Conservation (phyloP, 78 protist genomes). For the Cavenderia fasciculata region DNA sequence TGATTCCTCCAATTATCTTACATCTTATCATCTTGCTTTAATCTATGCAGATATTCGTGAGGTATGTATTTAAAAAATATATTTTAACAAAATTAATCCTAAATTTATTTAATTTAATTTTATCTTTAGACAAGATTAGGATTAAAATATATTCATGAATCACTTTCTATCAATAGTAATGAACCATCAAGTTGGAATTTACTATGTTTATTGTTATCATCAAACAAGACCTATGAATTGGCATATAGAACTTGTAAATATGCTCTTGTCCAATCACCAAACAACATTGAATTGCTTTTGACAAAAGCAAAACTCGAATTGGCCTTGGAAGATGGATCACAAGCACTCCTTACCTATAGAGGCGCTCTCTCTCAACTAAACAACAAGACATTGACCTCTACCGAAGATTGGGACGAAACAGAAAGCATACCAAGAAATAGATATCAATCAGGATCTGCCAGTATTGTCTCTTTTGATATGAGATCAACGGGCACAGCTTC, state of each 20-base stretch:
- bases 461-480: slow-evolving; percentile 60
- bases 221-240: slow-evolving; percentile 56
- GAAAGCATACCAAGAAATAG: slow-evolving; percentile 30
- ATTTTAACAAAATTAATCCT: background rate
- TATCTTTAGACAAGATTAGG: slow-evolving; percentile 14
- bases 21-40: slow-evolving; percentile 46
- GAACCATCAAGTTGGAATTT: slow-evolving; percentile 57
- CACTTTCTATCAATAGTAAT: slow-evolving; percentile 32
- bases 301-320: slow-evolving; percentile 66
- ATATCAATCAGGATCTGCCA: slow-evolving; percentile 10
- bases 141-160: slow-evolving; percentile 49
- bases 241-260: slow-evolving; percentile 64
- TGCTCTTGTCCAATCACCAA: slow-evolving; percentile 49
- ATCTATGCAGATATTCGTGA: slow-evolving; percentile 58
- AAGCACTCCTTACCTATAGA: slow-evolving; percentile 53
- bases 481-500: slow-evolving; percentile 33
- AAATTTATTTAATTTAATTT: background rate
- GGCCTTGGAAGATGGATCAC: slow-evolving; percentile 67
- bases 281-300: slow-evolving; percentile 44
- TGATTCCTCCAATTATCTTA: slow-evolving; percentile 42
- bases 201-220: slow-evolving; percentile 26
- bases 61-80: background rate
- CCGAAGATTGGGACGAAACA: slow-evolving; percentile 48
- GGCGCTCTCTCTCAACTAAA: slow-evolving; percentile 6
- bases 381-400: slow-evolving; percentile 36